These are phyloP conservation scores for Tarenaya hassleriana DNA, from an alignment of 345 rosid species.

Conservation along the genomic window DNA sequence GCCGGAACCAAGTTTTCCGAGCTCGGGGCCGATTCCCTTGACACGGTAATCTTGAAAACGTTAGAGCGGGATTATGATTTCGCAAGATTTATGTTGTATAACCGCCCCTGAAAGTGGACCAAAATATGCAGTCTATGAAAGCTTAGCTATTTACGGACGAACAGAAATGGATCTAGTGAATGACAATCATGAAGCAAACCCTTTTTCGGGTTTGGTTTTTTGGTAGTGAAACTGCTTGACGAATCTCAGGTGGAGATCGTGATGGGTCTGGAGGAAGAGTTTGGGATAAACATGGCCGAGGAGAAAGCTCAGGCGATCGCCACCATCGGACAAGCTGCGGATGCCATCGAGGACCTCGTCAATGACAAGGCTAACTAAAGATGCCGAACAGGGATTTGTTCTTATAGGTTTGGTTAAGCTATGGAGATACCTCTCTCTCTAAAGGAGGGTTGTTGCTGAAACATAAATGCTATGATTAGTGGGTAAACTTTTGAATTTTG, in stretches of 20 bases:
- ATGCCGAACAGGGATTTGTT: not conserved
- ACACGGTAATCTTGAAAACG: slow-evolving; percentile 35
- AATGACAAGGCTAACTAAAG: slow-evolving; percentile 21
- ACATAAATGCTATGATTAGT: too few relatives aligned
- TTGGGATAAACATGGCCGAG: slow-evolving; percentile 35
- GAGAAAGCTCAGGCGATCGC: slow-evolving; percentile 56
- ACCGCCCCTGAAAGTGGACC: too few relatives aligned
- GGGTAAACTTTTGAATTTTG: too few relatives aligned
- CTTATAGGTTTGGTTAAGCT: too few relatives aligned
- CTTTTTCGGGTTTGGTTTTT: not conserved
- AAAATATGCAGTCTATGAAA: too few relatives aligned
- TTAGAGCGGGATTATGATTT: not conserved
- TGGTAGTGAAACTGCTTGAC: not conserved
- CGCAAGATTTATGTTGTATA: too few relatives aligned
- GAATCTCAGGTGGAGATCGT: slow-evolving; percentile 59
- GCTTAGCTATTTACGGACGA: too few relatives aligned
- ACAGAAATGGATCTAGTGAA: not conserved
- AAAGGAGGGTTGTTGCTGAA: too few relatives aligned
- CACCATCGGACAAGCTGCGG: slow-evolving; percentile 70
- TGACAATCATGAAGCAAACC: too few relatives aligned
- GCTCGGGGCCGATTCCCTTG: slow-evolving; percentile 74
- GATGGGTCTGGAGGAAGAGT: slow-evolving; percentile 57
- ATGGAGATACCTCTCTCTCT: too few relatives aligned
- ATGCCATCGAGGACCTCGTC: slow-evolving; percentile 52
- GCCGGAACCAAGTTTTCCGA: slow-evolving; percentile 40